Evolutionary conservation across 441 rosid genomes (phyloP).

Genomic region (Kokia cookei): DNA sequence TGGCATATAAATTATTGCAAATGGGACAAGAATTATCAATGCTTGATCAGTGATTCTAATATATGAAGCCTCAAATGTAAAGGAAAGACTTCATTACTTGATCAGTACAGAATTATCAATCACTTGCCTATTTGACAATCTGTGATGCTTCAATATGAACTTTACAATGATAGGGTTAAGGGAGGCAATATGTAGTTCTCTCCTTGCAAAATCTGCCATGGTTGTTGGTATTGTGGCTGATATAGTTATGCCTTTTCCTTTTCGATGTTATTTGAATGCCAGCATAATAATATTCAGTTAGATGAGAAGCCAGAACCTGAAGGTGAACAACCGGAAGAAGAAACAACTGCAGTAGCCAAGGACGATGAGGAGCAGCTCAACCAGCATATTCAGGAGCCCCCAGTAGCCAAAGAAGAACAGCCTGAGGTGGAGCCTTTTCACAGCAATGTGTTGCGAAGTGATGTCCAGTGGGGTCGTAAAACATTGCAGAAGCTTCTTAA

Average conservation of each 20-base stretch:
- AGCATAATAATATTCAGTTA: constrained; percentile 28
- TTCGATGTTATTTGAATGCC: constrained; percentile 6
- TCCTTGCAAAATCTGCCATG: not conserved
- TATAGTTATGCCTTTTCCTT: not conserved
- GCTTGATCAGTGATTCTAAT: not conserved
- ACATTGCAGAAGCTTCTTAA: constrained; percentile 48
- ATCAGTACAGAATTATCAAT: not conserved
- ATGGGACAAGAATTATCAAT: not conserved
- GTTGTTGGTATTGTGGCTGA: not conserved
- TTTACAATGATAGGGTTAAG: not conserved
- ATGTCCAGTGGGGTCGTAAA: constrained; percentile 67
- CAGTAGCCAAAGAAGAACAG: not conserved
- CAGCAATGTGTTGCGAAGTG: constrained; percentile 24
- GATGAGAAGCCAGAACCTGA: constrained; percentile 33
- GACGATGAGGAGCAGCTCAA: constrained; percentile 13
- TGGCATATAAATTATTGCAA: not conserved
- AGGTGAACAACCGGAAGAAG: constrained; percentile 6
- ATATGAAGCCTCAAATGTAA: not conserved
- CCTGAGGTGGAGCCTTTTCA: not conserved
- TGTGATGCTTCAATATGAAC: not conserved
- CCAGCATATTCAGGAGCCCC: constrained; percentile 6
- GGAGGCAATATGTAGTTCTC: not conserved
- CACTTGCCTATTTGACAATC: not conserved
- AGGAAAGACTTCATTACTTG: not conserved
- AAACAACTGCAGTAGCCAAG: not conserved